Conservation (phyloP, 2,329 filamentous ascomycete species). For the Colletotrichum sp. region DNA sequence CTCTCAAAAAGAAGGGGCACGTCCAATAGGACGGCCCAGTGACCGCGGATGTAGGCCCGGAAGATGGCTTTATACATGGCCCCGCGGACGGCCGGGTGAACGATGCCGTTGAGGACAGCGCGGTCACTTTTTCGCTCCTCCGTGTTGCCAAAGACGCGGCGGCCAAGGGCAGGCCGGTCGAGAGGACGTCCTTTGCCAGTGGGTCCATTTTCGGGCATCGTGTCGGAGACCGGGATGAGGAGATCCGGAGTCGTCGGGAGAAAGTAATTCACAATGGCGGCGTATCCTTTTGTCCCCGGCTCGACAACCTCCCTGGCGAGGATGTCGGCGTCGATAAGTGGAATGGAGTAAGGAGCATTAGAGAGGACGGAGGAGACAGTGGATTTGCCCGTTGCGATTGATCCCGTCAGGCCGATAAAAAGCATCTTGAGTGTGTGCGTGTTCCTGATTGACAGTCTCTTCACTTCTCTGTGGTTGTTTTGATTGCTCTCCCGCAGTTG, state of each 20-base stretch:
- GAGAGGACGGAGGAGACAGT: constrained; percentile 88
- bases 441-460: not conserved
- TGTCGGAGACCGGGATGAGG: constrained; percentile 64
- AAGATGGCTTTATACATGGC: constrained; percentile 81
- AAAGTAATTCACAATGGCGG: constrained; percentile 83
- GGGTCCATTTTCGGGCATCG: constrained; percentile 58
- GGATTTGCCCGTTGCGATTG: constrained; percentile 97
- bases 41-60: constrained; percentile 73
- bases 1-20: constrained; percentile 92
- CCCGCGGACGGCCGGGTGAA: constrained; percentile 86
- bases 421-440: constrained; percentile 64
- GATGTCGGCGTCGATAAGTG: constrained; percentile 92
- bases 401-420: constrained; percentile 93
- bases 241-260: constrained; percentile 83
- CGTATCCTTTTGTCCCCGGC: constrained; percentile 85
- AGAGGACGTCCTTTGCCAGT: constrained; percentile 73
- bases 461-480: not conserved
- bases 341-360: constrained; percentile 80
- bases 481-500: not conserved
- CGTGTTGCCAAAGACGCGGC: constrained; percentile 82
- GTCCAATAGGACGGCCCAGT: constrained; percentile 91
- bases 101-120: constrained; percentile 82
- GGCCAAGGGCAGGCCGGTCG: constrained; percentile 84
- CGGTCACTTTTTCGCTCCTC: constrained; percentile 75
- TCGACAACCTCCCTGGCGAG: constrained; percentile 93